Evolutionary conservation across 2,329 filamentous ascomycete genomes (phyloP), one percentile per base, ranked within the genome.

Genomic region (Knoxdaviesia proteae): DNA sequence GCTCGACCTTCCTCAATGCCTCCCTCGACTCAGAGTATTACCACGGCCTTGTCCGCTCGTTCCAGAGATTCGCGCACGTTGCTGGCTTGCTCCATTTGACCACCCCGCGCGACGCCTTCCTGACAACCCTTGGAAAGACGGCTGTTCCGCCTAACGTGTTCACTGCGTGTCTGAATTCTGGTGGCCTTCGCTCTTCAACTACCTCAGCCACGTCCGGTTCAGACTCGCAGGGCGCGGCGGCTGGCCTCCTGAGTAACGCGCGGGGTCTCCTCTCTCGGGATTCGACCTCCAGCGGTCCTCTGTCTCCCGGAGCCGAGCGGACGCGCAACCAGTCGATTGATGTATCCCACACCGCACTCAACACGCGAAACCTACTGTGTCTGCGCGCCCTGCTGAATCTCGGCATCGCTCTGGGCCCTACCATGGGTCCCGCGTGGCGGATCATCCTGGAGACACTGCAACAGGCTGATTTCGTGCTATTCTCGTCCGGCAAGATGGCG

Each of bases 1-100:
- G 86, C 52, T 98, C 90, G 0, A 94, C 88, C 0, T 98, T 96
- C 54, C 63, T 98, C 11, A 92, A 93, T 54, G 84, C 90, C 32
- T 77, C 88, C 0, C 64, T 98, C 4, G 90, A 98, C 55, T 80
- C 84, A 1, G 86, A 94, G 42, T 94, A 90, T 51, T 98, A 96
- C 52, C 87, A 94, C 50, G 76, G 80, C 7, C 65, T 98, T 1
- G 88, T 98, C 30, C 74, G 90, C 49, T 83, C 88, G 0, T 93
- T 96, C 50, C 90, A 98, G 53, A 86, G 92, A 49, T 83, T 98
- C 52, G 82, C 90, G 1, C 92, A 98, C 55, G 88, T 96, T 3
- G 84, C 90, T 36, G 92, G 90, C 5, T 65, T 98, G 39, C 61
- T 98, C 6, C 77, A 87, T 47, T 70, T 96, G 7, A 65, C 71